Percentiles rank a stretch among this genome's conserved stretches.
Conservation (phyloP, 2,329 filamentous ascomycete species). For the Ophiostoma pallidulum region DNA sequence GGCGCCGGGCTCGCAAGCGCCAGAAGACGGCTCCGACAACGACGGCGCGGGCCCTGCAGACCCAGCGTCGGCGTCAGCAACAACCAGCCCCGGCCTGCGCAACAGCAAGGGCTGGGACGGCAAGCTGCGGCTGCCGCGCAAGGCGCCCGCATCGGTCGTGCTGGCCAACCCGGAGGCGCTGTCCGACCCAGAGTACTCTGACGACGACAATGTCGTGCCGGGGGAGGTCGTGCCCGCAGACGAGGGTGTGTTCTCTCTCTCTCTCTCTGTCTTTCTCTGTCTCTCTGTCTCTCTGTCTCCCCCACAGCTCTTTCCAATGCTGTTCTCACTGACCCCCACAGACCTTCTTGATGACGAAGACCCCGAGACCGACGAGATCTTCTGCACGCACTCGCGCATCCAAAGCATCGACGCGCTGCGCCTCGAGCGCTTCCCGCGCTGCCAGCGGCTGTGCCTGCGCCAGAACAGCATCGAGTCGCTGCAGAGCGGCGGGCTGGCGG, state of each 20-base stretch:
- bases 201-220: constrained; percentile 54
- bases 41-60: no score
- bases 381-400: constrained; percentile 81
- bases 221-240: constrained; percentile 72
- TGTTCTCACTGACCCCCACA: no score
- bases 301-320: no score
- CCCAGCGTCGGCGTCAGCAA: constrained; percentile 33
- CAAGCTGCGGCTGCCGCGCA: constrained; percentile 66
- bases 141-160: constrained; percentile 38
- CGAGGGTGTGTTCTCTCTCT: no score
- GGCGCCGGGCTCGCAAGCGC: background rate
- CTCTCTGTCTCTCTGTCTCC: no score
- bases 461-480: constrained; percentile 83
- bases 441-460: constrained; percentile 74
- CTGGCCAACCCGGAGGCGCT: constrained; percentile 73
- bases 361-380: constrained; percentile 63
- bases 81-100: constrained; percentile 38
- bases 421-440: constrained; percentile 73
- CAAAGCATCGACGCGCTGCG: constrained; percentile 64
- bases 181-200: constrained; percentile 78
- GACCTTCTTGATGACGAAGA: constrained; percentile 54
- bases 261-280: no score
- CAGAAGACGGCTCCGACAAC: constrained; percentile 27
- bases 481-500: constrained; percentile 39
- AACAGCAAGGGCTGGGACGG: constrained; percentile 73